Conservation (phyloP, 805 yeast species). For the Yamadazyma scolyti region DNA sequence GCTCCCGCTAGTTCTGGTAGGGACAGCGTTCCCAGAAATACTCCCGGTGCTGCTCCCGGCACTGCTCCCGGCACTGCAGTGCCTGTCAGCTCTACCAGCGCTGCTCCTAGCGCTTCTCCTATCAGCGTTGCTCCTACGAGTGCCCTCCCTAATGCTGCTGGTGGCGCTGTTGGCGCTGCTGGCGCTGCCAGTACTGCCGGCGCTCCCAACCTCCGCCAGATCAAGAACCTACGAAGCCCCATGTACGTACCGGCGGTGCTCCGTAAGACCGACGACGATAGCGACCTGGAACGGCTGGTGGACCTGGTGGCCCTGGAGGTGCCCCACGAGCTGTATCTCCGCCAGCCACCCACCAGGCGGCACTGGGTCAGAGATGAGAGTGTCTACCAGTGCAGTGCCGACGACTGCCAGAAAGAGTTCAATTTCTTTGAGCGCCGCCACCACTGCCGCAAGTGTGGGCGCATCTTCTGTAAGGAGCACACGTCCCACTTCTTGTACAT, state of each 20-base stretch:
- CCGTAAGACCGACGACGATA: constrained; percentile 32
- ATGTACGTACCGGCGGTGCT: constrained; percentile 89
- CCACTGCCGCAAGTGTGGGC: constrained; percentile 85
- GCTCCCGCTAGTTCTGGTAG: too few species aligned
- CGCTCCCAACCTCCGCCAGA: constrained; percentile 67
- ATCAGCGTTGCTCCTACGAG: too few species aligned
- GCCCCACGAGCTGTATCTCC: constrained; percentile 21
- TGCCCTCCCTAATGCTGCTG: too few species aligned
- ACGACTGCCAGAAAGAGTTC: constrained; percentile 58
- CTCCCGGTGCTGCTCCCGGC: too few species aligned
- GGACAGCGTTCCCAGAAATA: too few species aligned
- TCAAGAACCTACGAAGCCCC: constrained; percentile 80
- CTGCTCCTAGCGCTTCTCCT: too few species aligned
- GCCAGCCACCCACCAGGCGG: constrained; percentile 48
- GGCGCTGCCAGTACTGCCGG: too few species aligned
- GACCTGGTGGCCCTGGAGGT: not conserved
- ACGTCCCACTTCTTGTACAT: constrained; percentile 53
- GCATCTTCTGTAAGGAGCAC: constrained; percentile 71
- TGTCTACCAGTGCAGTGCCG: constrained; percentile 56
- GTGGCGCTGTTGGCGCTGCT: too few species aligned
- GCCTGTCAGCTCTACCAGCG: too few species aligned
- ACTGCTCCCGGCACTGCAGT: too few species aligned
- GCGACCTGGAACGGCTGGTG: constrained; percentile 5
- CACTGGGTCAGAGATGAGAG: constrained; percentile 77
- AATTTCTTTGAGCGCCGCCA: constrained; percentile 77